A percentile compares a stretch with the other conserved stretches of the same genome.
Evolutionary conservation across 2,329 filamentous ascomycete genomes (phyloP).

Genomic region (Helotiales sp.): DNA sequence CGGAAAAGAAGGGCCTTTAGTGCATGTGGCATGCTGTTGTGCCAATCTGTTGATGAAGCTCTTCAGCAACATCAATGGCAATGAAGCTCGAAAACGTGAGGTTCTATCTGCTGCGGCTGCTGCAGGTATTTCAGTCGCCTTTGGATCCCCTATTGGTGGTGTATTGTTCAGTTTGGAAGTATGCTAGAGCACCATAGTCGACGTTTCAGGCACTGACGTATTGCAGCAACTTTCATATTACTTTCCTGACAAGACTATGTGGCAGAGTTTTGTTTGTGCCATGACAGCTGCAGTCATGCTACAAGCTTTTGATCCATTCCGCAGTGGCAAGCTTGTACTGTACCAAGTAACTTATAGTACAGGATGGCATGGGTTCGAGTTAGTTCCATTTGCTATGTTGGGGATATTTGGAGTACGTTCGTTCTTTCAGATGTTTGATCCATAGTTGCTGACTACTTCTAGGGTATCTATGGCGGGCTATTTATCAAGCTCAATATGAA

Average conservation of each 20-base stretch:
- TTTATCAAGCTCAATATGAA: slow-evolving; percentile 95
- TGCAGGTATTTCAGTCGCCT: slow-evolving; percentile 58
- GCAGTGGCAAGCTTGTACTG: slow-evolving; percentile 90
- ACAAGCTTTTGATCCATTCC: slow-evolving; percentile 90
- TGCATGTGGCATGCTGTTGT: slow-evolving; percentile 96
- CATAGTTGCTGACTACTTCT: slow-evolving; percentile 11
- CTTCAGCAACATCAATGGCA: slow-evolving; percentile 76
- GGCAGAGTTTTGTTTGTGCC: slow-evolving; percentile 98
- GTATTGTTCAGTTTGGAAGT: slow-evolving; percentile 94
- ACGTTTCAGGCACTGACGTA: slow-evolving; percentile 12
- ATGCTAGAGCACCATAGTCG: slow-evolving; percentile 22
- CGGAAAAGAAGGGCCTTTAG: slow-evolving; percentile 91
- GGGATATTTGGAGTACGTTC: slow-evolving; percentile 72
- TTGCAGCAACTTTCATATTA: slow-evolving; percentile 88
- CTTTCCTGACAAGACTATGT: slow-evolving; percentile 99
- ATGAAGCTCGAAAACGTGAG: slow-evolving; percentile 94
- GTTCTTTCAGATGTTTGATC: background rate
- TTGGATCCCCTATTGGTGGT: slow-evolving; percentile 75
- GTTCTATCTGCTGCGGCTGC: slow-evolving; percentile 88
- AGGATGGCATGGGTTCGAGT: slow-evolving; percentile 92
- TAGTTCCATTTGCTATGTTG: slow-evolving; percentile 82
- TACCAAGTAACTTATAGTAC: slow-evolving; percentile 94
- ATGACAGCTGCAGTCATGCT: slow-evolving; percentile 97
- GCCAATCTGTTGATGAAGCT: slow-evolving; percentile 92
- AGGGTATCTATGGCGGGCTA: slow-evolving; percentile 89